These are phyloP conservation scores for Apophysomyces ossiformis DNA, from an alignment of 371 early-diverging fungal species.

Conservation along the genomic window DNA sequence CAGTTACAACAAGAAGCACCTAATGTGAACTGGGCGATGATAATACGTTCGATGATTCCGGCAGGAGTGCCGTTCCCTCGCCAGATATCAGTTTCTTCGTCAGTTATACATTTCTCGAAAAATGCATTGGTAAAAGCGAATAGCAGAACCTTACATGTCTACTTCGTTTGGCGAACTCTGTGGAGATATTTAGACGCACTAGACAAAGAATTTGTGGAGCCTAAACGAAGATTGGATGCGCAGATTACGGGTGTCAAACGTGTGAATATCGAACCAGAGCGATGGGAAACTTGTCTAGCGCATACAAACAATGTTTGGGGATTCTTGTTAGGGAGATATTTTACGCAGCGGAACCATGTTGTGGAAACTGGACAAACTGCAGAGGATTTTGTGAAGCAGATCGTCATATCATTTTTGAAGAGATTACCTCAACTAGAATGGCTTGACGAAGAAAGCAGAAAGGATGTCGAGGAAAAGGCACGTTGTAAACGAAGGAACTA, in stretches of 20 bases:
- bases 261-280: slow-evolving; percentile 43
- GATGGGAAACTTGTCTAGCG: slow-evolving; percentile 60
- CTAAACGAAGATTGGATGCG: slow-evolving; percentile 31
- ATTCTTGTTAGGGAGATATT: slow-evolving; percentile 59
- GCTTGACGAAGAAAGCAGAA: slow-evolving; percentile 41
- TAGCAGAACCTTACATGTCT: slow-evolving; percentile 39
- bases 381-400: slow-evolving; percentile 29
- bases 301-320: slow-evolving; percentile 51
- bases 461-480: slow-evolving; percentile 42
- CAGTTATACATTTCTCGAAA: slow-evolving; percentile 35
- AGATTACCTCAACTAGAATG: slow-evolving; percentile 41
- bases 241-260: slow-evolving; percentile 41
- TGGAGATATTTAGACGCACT: slow-evolving; percentile 39
- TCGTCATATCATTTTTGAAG: slow-evolving; percentile 33
- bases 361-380: slow-evolving; percentile 26
- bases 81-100: slow-evolving; percentile 36
- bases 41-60: slow-evolving; percentile 33
- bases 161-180: slow-evolving; percentile 46
- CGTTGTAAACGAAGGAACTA: slow-evolving; percentile 10
- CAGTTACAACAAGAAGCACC: slow-evolving; percentile 41
- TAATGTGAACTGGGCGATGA: slow-evolving; percentile 44
- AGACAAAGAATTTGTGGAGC: slow-evolving; percentile 30
- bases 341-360: slow-evolving; percentile 26
- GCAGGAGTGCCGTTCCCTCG: slow-evolving; percentile 23
- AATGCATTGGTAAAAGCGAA: slow-evolving; percentile 22